Evolutionary conservation across 73 alveolate genomes (phyloP).

Genomic region (Paramecium tetraurelia): DNA sequence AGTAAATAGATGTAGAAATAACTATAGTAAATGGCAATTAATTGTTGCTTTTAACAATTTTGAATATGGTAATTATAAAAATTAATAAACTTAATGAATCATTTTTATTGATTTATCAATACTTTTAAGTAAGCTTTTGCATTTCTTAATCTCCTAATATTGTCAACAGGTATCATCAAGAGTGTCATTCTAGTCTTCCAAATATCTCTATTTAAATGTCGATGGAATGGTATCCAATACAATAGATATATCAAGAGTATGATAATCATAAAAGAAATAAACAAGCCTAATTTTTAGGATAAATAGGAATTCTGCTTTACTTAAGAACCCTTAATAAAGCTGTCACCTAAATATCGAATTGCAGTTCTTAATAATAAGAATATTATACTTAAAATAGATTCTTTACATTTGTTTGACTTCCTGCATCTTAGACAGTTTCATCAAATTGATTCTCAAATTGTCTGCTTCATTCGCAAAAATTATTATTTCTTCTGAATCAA

Average conservation of each 20-base stretch:
- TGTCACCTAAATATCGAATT: slow-evolving; percentile 6
- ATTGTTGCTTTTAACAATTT: background rate
- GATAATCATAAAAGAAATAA: background rate
- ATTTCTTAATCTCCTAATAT: slow-evolving; percentile 10
- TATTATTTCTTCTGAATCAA: background rate
- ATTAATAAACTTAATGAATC: background rate
- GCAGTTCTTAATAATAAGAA: background rate
- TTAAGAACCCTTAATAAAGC: background rate
- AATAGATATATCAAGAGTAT: background rate
- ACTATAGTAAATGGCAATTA: too few species aligned
- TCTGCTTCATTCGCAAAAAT: background rate
- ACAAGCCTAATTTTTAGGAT: background rate
- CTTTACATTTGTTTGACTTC: slow-evolving; percentile 8
- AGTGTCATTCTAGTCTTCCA: slow-evolving; percentile 51
- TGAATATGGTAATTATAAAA: background rate
- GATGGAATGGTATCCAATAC: slow-evolving; percentile 42
- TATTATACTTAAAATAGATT: slow-evolving; percentile 9
- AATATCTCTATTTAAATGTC: background rate
- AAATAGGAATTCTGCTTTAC: background rate
- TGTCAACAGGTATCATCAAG: slow-evolving; percentile 38
- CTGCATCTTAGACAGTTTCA: background rate
- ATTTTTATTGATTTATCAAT: background rate
- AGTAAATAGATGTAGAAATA: too few species aligned
- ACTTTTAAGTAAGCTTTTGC: slow-evolving; percentile 34
- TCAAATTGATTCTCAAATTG: background rate